A percentile compares a stretch with the other conserved stretches of the same genome.
Evolutionary conservation across 1,139 yeast genomes (phyloP).

Genomic region (Blastobotrys petasosporus): DNA sequence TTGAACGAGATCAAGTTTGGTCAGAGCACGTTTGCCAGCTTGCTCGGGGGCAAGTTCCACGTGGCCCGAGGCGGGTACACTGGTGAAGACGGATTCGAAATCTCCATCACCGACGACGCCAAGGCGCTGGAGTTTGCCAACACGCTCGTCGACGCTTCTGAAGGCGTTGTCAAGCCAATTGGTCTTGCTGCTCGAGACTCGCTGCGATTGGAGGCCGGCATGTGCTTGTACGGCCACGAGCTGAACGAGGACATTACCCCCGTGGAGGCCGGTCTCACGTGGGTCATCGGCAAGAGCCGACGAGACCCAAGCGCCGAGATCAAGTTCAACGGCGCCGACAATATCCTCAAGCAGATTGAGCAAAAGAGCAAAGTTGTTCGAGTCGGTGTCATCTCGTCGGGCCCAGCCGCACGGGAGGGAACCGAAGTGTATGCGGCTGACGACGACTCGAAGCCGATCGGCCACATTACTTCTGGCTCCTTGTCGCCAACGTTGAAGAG

Average conservation of each 20-base stretch:
- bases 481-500: conserved; percentile 75
- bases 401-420: conserved; percentile 94
- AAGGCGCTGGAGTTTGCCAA: conserved; percentile 60
- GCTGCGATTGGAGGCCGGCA: conserved; percentile 91
- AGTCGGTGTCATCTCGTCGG: conserved; percentile 68
- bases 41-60: conserved; percentile 49
- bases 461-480: conserved; percentile 82
- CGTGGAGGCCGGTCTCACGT: conserved; percentile 77
- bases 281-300: conserved; percentile 84
- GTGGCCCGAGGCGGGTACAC: conserved; percentile 94
- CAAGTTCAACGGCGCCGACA: conserved; percentile 72
- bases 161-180: conserved; percentile 65
- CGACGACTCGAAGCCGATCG: conserved; percentile 50
- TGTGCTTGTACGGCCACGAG: conserved; percentile 96
- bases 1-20: conserved; percentile 69
- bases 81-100: conserved; percentile 96
- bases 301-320: conserved; percentile 42
- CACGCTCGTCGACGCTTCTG: conserved; percentile 50
- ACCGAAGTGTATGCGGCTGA: conserved; percentile 54
- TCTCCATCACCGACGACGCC: conserved; percentile 61
- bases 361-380: conserved; percentile 62
- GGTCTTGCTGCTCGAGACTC: conserved; percentile 98
- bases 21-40: conserved; percentile 50
- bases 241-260: conserved; percentile 78
- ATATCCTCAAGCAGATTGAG: conserved; percentile 62